Percentiles rank a stretch among this genome's conserved stretches.
These are phyloP conservation scores for Cicer judaicum DNA, from an alignment of 306 rosid genomes.

Conservation along the genomic window DNA sequence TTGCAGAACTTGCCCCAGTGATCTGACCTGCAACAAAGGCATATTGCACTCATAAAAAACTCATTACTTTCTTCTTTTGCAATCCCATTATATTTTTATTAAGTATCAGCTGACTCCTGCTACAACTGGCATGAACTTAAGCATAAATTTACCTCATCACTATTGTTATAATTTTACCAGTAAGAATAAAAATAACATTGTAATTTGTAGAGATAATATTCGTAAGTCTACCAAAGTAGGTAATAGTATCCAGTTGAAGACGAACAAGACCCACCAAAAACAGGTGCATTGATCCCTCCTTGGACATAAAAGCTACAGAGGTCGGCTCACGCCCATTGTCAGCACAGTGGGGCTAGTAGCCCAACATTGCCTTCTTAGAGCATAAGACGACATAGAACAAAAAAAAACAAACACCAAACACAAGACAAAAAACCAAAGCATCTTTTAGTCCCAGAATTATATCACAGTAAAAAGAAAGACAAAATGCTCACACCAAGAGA, in stretches of 20 bases:
- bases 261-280: slow-evolving; percentile 99
- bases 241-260: slow-evolving; percentile 87
- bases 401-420: slow-evolving; percentile 96
- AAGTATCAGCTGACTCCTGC: slow-evolving; percentile 50
- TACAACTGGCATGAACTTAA: slow-evolving; percentile 46
- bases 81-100: slow-evolving; percentile 22
- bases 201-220: slow-evolving; percentile 62
- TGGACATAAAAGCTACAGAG: slow-evolving; percentile 98
- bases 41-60: slow-evolving; percentile 43
- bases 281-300: slow-evolving; percentile 96
- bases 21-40: slow-evolving; percentile 76
- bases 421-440: slow-evolving; percentile 92
- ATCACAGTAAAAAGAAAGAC: slow-evolving; percentile 67
- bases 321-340: slow-evolving; percentile 99
- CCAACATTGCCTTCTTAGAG: slow-evolving; percentile 99
- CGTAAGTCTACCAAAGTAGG: slow-evolving; percentile 92
- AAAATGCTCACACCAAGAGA: slow-evolving; percentile 58
- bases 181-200: slow-evolving; percentile 53
- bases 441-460: slow-evolving; percentile 94
- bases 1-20: slow-evolving; percentile 73
- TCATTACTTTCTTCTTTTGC: slow-evolving; percentile 30
- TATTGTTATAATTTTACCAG: slow-evolving; percentile 38
- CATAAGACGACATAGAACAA: slow-evolving; percentile 96
- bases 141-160: slow-evolving; percentile 51
- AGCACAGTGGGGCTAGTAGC: slow-evolving; percentile 99